Base-by-base conservation (phyloP, 306 rosid genomes). In the Crotalaria pallida region DNA sequence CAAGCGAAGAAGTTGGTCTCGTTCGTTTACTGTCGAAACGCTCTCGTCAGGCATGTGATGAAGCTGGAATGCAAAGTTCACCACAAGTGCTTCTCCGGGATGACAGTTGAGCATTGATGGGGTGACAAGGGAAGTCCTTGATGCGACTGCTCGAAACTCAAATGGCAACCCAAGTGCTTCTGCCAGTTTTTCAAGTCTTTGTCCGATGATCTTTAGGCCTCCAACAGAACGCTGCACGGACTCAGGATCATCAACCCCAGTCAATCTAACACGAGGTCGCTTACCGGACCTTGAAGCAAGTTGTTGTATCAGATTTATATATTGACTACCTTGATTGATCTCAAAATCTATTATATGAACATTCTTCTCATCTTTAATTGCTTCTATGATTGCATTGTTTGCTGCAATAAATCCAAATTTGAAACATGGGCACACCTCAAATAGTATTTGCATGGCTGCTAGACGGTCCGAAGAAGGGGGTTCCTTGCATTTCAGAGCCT, bases 1-100 rank as follows among this genome's bases (percentile, higher is more conserved):
- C 88, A 94, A 79, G 24, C 86, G 92, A 22, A 94, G 99, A 71
- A 94, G 99, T 69, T 84, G 96, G 81, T 94, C 99, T 16, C 97
- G 79, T 58, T 85, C 82, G 40, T 94, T 94, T 10, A 86, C 87
- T 0, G 92, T 91, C 5, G 99, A 91, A 53, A 94, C 99, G 4
- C 97, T 94, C 80, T 94, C 99, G 43, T 94, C 97, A 5, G 96
- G 99, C 97, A 94, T 91, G 86, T 94, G 99, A 77, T 94, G 99
- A 70, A 94, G 99, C 87, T 83, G 96, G 72, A 91, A 94, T 33
- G 97, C 91, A 72, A 91, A 94, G 76, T 94, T 94, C 21, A 94
- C 89, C 7, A 91, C 55, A 36, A 94, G 89, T 61, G 96, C 96
- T 83, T 94, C 97, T 34, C 91, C 97, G 0, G 87, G 91, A 74